Base-by-base conservation (phyloP, 1,284 basidiomycete species). In the Microbotryomycetes sp. region DNA sequence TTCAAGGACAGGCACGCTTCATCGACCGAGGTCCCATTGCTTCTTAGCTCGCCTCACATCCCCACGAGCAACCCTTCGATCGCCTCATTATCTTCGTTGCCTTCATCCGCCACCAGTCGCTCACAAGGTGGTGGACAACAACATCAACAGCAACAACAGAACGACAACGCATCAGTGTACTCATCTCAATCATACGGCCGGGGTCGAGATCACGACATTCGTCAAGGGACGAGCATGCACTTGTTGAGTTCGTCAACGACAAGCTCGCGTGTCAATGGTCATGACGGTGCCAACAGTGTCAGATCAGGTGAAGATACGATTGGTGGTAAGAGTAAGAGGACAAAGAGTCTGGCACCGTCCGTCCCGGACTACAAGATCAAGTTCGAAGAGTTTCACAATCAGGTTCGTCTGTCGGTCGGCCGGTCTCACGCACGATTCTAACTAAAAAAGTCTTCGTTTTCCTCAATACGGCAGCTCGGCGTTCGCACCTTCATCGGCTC, bases 401-500 rank as follows among this genome's bases (percentile, higher is more conserved):
- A 71, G 66, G 69, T 67, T 29, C 31, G 63, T 36, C 15, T 28
- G 6, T 36, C 32, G 28, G 9, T 31, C 29, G 28, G 19, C 29
- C 19, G 25, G 25, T 16, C 19, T 14, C 28, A 14, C 9, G 15
- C 25, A 19, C 26, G 47, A 48, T 26, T 4, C 6, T 49, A 49
- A 45, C 36, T 49, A 22, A 23, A 53, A 23, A 9, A 4, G 30
- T 14, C n/a, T 26, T 71, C 64, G 65, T 70, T 69, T 53, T 69
- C 57, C 0, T 14, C 6, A 16, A 14, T n/a, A n/a, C n/a, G n/a
- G n/a, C 72, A 77, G 69, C 75, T 77, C 48, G 94, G 96, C 15
- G 93, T 97, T 16, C 81, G 94, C 57, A 97, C 93, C 6, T 86
- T 98, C 28, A 82, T 87, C 68, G 94, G 94, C 15, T 87, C 84